phyloP scores from a whole-genome alignment of 2,329 filamentous ascomycete species.

The Calycina herbarum region DNA sequence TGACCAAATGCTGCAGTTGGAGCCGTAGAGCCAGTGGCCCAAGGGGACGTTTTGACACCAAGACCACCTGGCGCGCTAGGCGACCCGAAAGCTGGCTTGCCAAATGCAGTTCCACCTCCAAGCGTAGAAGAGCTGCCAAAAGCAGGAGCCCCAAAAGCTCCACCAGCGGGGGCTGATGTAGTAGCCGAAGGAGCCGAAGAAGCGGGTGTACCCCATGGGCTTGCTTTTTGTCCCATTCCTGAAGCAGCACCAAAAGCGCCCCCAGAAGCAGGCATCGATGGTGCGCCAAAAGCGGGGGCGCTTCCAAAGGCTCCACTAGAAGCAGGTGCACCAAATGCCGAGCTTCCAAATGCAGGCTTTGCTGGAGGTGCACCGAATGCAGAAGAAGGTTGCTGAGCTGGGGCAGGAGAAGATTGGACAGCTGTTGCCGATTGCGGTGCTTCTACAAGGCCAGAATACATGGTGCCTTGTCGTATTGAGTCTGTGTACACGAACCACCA shows the following conservation, averaged over 20 bases:
- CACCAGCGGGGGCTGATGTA: conserved; percentile 36
- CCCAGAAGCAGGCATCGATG: conserved; percentile 43
- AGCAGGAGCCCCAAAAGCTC: conserved; percentile 52
- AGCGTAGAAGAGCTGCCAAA: conserved; percentile 41
- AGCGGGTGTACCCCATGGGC: conserved; percentile 49
- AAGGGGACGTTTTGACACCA: conserved; percentile 54
- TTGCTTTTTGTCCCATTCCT: conserved; percentile 51
- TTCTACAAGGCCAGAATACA: conserved; percentile 68
- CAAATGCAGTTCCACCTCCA: conserved; percentile 15
- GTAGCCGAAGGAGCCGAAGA: conserved; percentile 31
- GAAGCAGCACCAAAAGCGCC: conserved; percentile 39
- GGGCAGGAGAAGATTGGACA: conserved; percentile 22
- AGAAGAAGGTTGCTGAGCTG: conserved; percentile 31
- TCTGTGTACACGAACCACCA: conserved; percentile 96
- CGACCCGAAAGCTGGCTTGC: conserved; percentile 30
- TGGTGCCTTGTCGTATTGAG: conserved; percentile 71
- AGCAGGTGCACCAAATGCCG: conserved; percentile 20
- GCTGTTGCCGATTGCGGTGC: conserved; percentile 34
- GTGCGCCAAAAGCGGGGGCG: conserved; percentile 35
- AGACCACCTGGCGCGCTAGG: conserved; percentile 30
- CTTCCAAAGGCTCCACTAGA: conserved; percentile 26
- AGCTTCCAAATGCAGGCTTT: conserved; percentile 35
- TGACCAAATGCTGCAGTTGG: conserved; percentile 53
- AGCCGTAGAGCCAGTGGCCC: conserved; percentile 44
- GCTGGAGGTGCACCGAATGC: conserved; percentile 37